Conservation (phyloP, 371 early-diverging fungal species). For the Lichtheimia corymbifera region DNA sequence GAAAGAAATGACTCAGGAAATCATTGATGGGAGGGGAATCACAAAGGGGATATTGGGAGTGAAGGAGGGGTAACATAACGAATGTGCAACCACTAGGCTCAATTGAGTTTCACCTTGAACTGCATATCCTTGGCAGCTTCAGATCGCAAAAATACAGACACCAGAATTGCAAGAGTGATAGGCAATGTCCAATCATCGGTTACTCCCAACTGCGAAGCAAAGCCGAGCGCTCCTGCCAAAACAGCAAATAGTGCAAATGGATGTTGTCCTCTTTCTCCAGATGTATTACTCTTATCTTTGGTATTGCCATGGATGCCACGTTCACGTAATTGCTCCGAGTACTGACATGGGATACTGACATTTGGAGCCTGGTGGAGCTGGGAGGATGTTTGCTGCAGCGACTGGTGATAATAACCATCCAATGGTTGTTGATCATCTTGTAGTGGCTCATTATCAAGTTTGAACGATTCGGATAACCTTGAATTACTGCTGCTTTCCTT, state of each 20-base stretch:
- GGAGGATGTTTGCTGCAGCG: background rate
- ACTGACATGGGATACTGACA: background rate
- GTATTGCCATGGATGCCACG: background rate
- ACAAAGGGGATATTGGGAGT: background rate
- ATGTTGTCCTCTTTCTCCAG: constrained; percentile 21
- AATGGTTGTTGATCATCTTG: background rate
- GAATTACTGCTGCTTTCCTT: constrained; percentile 15
- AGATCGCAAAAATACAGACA: constrained; percentile 43
- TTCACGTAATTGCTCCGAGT: background rate
- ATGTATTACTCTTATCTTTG: constrained; percentile 13
- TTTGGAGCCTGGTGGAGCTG: background rate
- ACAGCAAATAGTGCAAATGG: constrained; percentile 39
- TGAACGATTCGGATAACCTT: constrained; percentile 14
- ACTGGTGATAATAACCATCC: too few relatives aligned
- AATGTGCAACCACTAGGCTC: background rate
- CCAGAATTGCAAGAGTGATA: constrained; percentile 41
- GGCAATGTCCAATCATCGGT: constrained; percentile 57
- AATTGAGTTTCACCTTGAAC: constrained; percentile 28
- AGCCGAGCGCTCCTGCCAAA: constrained; percentile 32
- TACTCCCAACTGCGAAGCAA: constrained; percentile 38
- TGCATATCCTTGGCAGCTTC: constrained; percentile 32
- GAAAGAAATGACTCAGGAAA: too few relatives aligned
- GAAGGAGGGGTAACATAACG: background rate
- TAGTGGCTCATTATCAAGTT: constrained; percentile 7
- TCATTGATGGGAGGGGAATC: background rate